Conservation (phyloP, 2,329 filamentous ascomycete species). For the Neurospora sp. region DNA sequence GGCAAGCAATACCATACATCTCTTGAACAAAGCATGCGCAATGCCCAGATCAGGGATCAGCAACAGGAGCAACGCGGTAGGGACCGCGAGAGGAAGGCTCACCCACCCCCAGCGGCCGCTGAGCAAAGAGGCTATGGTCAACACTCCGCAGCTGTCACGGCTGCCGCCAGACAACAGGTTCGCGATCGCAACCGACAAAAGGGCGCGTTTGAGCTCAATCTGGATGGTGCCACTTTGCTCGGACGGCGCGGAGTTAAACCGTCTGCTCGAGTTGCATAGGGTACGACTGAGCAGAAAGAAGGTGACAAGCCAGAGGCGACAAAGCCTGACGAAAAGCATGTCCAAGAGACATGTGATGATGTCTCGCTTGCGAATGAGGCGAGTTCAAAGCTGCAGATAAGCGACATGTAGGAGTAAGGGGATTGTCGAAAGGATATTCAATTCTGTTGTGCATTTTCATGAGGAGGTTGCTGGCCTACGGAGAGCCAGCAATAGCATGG, state of each 20-base stretch:
- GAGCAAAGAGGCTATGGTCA: slow-evolving; percentile 70
- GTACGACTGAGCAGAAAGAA: slow-evolving; percentile 1
- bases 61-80: slow-evolving; percentile 42
- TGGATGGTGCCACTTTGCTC: slow-evolving; percentile 83
- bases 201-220: slow-evolving; percentile 81
- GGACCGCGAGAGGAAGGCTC: slow-evolving; percentile 32
- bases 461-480: background rate
- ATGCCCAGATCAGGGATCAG: slow-evolving; percentile 61
- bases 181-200: slow-evolving; percentile 55
- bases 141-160: slow-evolving; percentile 74
- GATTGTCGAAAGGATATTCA: background rate
- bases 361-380: background rate
- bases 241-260: slow-evolving; percentile 54
- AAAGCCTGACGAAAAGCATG: background rate
- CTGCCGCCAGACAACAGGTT: slow-evolving; percentile 74
- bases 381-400: background rate
- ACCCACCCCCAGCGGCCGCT: slow-evolving; percentile 18
- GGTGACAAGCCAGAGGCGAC: background rate
- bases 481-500: background rate
- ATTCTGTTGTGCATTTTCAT: background rate
- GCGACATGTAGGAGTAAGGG: background rate
- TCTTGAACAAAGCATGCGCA: slow-evolving; percentile 80
- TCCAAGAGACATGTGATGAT: background rate
- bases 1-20: slow-evolving; percentile 40
- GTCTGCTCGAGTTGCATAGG: slow-evolving; percentile 28